Conservation (phyloP, 495 filamentous ascomycete species). For the Corynascus novoguineensis region DNA sequence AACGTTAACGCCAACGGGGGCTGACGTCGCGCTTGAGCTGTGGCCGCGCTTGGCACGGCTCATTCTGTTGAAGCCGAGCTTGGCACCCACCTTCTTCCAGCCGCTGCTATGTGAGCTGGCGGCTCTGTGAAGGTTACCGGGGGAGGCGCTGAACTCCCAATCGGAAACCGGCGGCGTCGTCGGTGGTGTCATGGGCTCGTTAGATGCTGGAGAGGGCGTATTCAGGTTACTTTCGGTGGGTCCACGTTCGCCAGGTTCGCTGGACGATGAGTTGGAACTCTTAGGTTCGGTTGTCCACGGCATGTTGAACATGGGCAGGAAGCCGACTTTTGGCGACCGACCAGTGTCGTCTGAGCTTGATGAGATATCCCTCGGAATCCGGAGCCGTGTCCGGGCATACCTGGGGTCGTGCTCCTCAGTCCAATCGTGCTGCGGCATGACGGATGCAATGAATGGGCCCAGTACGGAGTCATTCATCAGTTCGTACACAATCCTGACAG, state of each 20-base stretch:
- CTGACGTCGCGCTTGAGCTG: slow-evolving; percentile 34
- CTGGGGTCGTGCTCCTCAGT: slow-evolving; percentile 35
- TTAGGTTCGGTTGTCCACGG: slow-evolving; percentile 32
- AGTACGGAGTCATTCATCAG: slow-evolving; percentile 96
- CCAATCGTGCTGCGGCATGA: slow-evolving; percentile 34
- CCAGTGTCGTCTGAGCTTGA: slow-evolving; percentile 31
- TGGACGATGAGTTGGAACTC: slow-evolving; percentile 38
- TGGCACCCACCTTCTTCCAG: slow-evolving; percentile 84
- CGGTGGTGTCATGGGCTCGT: slow-evolving; percentile 82
- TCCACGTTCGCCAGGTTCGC: slow-evolving; percentile 31
- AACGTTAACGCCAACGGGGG: slow-evolving; percentile 24
- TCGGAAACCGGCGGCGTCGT: slow-evolving; percentile 71
- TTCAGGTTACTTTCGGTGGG: slow-evolving; percentile 49
- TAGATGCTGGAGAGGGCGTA: slow-evolving; percentile 44
- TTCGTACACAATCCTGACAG: slow-evolving; percentile 86
- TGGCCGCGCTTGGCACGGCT: slow-evolving; percentile 37
- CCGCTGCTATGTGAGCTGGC: slow-evolving; percentile 50
- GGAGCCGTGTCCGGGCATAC: slow-evolving; percentile 36
- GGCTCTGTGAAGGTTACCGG: slow-evolving; percentile 45
- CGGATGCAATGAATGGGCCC: slow-evolving; percentile 70
- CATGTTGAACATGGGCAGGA: slow-evolving; percentile 41
- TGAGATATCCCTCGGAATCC: slow-evolving; percentile 32
- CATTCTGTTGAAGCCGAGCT: slow-evolving; percentile 64
- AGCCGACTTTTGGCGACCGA: slow-evolving; percentile 40
- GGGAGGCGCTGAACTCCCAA: slow-evolving; percentile 49